Conservation (phyloP, 805 yeast genomes). For the Suhomyces faveliae region DNA sequence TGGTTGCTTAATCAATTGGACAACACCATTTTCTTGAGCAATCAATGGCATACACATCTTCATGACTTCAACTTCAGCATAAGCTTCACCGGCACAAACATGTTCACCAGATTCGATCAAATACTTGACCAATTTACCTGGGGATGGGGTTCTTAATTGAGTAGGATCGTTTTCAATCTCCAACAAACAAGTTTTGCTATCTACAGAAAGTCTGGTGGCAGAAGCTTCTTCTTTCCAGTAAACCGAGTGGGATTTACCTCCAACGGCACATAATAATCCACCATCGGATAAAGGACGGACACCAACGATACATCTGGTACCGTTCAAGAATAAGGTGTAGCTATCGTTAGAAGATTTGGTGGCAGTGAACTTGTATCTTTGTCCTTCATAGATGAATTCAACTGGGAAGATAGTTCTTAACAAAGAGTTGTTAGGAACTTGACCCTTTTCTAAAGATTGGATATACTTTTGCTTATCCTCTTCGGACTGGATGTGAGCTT, state of each 20-base stretch:
- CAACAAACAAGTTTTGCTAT: conserved; percentile 88
- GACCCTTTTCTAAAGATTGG: conserved; percentile 87
- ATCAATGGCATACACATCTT: conserved; percentile 98
- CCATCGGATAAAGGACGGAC: conserved; percentile 92
- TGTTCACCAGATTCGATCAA: conserved; percentile 96
- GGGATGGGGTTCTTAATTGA: conserved; percentile 97
- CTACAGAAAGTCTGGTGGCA: conserved; percentile 92
- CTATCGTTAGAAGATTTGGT: conserved; percentile 85
- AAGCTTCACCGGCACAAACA: conserved; percentile 85
- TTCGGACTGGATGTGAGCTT: conserved; percentile 79
- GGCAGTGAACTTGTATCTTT: conserved; percentile 90
- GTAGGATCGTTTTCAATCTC: conserved; percentile 98
- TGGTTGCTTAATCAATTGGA: conserved; percentile 93
- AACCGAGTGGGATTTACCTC: conserved; percentile 90
- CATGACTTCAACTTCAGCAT: conserved; percentile 99
- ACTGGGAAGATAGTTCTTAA: conserved; percentile 87
- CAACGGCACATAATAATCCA: conserved; percentile 82
- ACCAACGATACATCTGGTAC: conserved; percentile 84
- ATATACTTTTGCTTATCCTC: conserved; percentile 68
- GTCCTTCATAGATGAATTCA: conserved; percentile 94
- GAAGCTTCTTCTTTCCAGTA: conserved; percentile 98
- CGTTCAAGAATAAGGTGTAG: conserved; percentile 89
- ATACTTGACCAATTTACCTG: conserved; percentile 94
- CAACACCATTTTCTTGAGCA: conserved; percentile 90
- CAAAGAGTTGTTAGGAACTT: conserved; percentile 79